These are phyloP conservation scores for Globisporangium cylindrosporum DNA, from an alignment of 352 stramenopile genomes.

Conservation along the genomic window DNA sequence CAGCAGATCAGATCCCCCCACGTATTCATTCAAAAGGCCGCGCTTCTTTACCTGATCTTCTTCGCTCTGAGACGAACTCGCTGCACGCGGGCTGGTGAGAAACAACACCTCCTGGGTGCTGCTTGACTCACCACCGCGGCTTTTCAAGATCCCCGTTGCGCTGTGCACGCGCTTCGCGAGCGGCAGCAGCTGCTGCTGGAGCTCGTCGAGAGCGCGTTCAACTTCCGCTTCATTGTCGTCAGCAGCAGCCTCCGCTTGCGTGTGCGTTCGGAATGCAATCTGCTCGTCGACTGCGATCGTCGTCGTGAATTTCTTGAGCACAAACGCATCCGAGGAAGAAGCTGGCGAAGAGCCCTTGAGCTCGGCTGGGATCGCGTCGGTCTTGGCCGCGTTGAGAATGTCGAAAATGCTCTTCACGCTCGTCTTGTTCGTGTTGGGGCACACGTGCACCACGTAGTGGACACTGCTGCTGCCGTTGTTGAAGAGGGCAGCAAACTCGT, in stretches of 20 bases:
- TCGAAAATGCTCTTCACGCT: constrained; percentile 22
- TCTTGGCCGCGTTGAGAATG: constrained; percentile 39
- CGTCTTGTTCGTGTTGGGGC: constrained; percentile 18
- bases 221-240: constrained; percentile 14
- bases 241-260: background rate
- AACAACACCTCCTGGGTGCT: constrained; percentile 6
- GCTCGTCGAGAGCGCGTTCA: constrained; percentile 38
- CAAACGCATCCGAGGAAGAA: constrained; percentile 16
- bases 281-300: constrained; percentile 46
- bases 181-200: constrained; percentile 47
- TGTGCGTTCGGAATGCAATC: constrained; percentile 20
- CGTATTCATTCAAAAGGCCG: background rate
- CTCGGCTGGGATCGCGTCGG: constrained; percentile 21
- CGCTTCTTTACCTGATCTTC: background rate
- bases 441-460: constrained; percentile 48
- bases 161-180: constrained; percentile 39
- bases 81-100: background rate
- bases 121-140: constrained; percentile 14
- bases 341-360: constrained; percentile 19
- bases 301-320: constrained; percentile 34
- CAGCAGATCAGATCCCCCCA: background rate
- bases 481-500: constrained; percentile 13
- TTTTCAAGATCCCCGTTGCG: constrained; percentile 32
- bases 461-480: constrained; percentile 18
- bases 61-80: background rate